These are phyloP conservation scores for Solanum neorickii DNA, from an alignment of 257 asterid genomes.

Conservation along the genomic window DNA sequence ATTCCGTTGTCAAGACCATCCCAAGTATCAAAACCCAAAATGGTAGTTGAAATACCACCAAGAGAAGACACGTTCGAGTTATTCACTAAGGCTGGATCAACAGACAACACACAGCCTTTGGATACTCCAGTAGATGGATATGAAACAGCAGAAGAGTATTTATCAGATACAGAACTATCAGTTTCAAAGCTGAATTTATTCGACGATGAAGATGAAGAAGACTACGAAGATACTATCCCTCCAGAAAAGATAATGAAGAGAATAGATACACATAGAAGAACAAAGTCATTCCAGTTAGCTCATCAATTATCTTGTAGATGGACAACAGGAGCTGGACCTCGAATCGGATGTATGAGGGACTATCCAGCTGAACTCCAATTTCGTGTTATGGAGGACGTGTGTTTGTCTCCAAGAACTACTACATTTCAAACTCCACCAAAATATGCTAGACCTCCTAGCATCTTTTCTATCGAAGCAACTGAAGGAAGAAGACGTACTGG, in stretches of 20 bases:
- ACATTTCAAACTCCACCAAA: slow-evolving; percentile 22
- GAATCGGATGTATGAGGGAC: slow-evolving; percentile 84
- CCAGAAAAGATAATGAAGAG: slow-evolving; percentile 56
- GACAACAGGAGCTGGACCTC: slow-evolving; percentile 95
- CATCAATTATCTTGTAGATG: slow-evolving; percentile 67
- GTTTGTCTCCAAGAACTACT: slow-evolving; percentile 58
- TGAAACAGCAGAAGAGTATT: slow-evolving; percentile 63
- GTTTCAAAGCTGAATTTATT: slow-evolving; percentile 55
- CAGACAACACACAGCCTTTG: neutral
- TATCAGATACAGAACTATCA: slow-evolving; percentile 47
- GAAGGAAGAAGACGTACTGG: neutral
- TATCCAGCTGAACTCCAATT: slow-evolving; percentile 74
- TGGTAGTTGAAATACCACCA: slow-evolving; percentile 50
- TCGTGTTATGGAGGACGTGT: slow-evolving; percentile 55
- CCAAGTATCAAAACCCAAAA: slow-evolving; percentile 36
- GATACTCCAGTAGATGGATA: slow-evolving; percentile 48
- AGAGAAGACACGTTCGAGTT: slow-evolving; percentile 24
- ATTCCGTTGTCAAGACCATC: slow-evolving; percentile 12
- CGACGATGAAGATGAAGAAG: slow-evolving; percentile 23
- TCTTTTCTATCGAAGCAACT: neutral
- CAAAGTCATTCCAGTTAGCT: slow-evolving; percentile 68
- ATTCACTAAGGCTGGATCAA: slow-evolving; percentile 20
- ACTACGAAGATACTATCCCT: slow-evolving; percentile 36
- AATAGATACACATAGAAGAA: slow-evolving; percentile 53
- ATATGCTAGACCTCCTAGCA: neutral